Percentiles rank a stretch among this genome's conserved stretches.
Conservation (phyloP, 352 stramenopile genomes). For the Globisporangium cederbergense region DNA sequence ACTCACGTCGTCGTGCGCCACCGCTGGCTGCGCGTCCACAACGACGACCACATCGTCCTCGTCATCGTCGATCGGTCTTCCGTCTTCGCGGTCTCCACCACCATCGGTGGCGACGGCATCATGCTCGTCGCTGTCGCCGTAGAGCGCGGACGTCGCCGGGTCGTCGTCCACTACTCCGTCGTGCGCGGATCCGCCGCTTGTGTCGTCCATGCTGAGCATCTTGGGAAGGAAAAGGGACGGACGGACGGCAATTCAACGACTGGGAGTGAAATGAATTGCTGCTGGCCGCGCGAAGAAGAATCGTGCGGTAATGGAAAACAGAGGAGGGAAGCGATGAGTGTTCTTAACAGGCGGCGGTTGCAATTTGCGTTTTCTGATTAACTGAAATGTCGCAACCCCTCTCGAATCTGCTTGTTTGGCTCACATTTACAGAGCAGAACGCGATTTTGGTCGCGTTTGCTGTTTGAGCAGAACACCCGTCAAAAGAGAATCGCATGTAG, state of each 20-base stretch:
- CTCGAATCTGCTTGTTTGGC: too few relatives aligned
- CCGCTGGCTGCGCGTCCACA: not conserved
- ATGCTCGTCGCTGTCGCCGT: slow-evolving; percentile 6
- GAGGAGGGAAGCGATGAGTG: too few relatives aligned
- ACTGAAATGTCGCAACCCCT: too few relatives aligned
- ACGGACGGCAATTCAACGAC: not conserved
- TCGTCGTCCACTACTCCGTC: slow-evolving; percentile 6
- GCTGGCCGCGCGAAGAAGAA: too few relatives aligned
- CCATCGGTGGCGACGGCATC: not conserved
- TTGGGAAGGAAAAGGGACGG: not conserved
- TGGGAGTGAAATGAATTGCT: not conserved
- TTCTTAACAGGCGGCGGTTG: too few relatives aligned
- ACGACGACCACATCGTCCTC: slow-evolving; percentile 1
- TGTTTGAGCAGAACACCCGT: too few relatives aligned
- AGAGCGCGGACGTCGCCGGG: slow-evolving; percentile 6
- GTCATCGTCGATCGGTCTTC: not conserved
- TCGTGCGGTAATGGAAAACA: too few relatives aligned
- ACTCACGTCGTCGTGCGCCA: not conserved
- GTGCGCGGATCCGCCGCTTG: not conserved
- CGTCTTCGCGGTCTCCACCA: too few relatives aligned
- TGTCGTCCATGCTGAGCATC: slow-evolving; percentile 10
- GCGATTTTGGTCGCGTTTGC: too few relatives aligned
- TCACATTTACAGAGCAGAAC: too few relatives aligned
- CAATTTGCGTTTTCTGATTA: too few relatives aligned
- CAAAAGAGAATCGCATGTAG: too few relatives aligned